These are phyloP conservation scores for Rhexocercosporidium sp. DNA, from an alignment of 2,329 filamentous ascomycete species.

Conservation along the genomic window DNA sequence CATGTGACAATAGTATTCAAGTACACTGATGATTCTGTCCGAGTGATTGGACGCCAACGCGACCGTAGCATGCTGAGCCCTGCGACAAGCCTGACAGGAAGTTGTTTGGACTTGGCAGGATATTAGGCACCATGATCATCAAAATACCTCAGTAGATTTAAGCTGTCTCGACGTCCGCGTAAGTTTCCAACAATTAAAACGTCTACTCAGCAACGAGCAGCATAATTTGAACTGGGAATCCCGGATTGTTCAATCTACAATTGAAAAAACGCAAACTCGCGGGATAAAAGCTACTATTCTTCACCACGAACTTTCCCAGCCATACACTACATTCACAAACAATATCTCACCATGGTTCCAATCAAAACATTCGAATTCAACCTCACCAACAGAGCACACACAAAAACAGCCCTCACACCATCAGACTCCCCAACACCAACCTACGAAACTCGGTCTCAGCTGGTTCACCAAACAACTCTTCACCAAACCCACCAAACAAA, in stretches of 20 bases:
- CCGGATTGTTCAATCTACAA: not conserved
- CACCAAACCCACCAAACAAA: not conserved
- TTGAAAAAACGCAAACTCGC: not conserved
- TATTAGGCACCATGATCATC: not conserved
- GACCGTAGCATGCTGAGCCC: not conserved
- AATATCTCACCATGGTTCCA: not conserved
- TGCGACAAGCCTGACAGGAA: not conserved
- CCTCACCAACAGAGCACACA: constrained; percentile 2
- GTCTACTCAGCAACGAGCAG: too few relatives aligned
- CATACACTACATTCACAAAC: not conserved
- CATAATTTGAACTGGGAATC: too few relatives aligned
- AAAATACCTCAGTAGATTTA: not conserved
- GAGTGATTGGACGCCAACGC: not conserved
- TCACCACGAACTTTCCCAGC: not conserved
- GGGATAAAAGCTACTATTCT: not conserved
- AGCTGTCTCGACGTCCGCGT: not conserved
- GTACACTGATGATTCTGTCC: too few relatives aligned
- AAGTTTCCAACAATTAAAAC: not conserved
- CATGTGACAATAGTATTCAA: too few relatives aligned
- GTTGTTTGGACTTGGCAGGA: not conserved
- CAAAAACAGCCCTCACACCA: not conserved
- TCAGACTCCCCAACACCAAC: not conserved
- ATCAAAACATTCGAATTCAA: not conserved
- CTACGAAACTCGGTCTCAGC: not conserved
- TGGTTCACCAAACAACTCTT: constrained; percentile 12